Base-by-base conservation (phyloP, 164 flowering plant genomes). In the Berberis thunbergii region DNA sequence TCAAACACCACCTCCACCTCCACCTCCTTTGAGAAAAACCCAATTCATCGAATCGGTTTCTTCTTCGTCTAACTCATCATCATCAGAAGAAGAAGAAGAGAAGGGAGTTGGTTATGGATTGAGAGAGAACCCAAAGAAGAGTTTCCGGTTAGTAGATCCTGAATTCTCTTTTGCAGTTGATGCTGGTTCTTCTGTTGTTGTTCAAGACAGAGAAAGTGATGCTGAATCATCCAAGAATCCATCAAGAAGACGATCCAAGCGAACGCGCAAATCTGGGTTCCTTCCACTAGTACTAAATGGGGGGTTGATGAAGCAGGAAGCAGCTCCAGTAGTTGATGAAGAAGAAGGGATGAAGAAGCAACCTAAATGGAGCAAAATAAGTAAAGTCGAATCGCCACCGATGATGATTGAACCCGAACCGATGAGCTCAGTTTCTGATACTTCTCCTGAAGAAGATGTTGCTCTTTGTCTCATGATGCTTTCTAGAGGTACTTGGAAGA, bases 391-490 rank as follows among this genome's bases (percentile, higher is more conserved):
- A 60, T 70, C 79, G 1, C 26, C 26, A 26, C 26, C 26, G 26
- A 26, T 26, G 26, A 46, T 60, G 70, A 59, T 64, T 7, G 84
- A 78, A 68, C 69, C 75, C 1, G 91, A 86, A 56, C 85, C 85
- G 49, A 77, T 72, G 69, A 87, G 90, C 60, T 87, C 94, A 40
- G 77, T 84, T 26, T 88, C 97, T 2, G 88, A 83, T 57, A 73
- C 84, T 0, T 81, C 87, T 2, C 76, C 87, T 0, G 97, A 91
- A 9, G 94, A 88, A 67, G 90, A 88, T 64, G 83, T 91, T 6
- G 98, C 98, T 6, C 75, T 75, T 38, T 91, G 90, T 49, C 70
- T 91, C 43, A 86, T 91, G 84, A 87, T 91, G 96, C 78, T 91
- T 4, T 91, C 97, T 0, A 73, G 87, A 39, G 96, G 87, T 71